Evolutionary conservation across 805 yeast species (phyloP).

Genomic region (Wickerhamiella kazuoi): DNA sequence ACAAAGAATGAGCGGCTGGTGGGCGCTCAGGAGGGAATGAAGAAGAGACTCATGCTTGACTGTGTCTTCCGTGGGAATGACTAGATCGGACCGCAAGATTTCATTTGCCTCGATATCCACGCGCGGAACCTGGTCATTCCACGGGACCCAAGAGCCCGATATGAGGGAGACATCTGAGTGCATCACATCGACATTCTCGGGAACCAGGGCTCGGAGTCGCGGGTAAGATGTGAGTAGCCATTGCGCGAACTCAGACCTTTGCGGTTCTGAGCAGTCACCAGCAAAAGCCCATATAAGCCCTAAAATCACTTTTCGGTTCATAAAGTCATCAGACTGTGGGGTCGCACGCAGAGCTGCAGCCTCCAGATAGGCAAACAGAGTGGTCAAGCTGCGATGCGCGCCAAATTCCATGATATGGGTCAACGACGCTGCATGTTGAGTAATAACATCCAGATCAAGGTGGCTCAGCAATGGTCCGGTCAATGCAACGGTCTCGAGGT

Average conservation of each 20-base stretch:
- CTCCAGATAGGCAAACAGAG: conserved; percentile 21
- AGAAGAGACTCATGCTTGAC: conserved; percentile 45
- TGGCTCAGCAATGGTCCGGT: background rate
- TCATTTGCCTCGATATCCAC: conserved; percentile 39
- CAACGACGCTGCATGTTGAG: conserved; percentile 17
- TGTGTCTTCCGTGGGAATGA: conserved; percentile 71
- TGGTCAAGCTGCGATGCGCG: conserved; percentile 22
- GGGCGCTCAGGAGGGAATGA: conserved; percentile 36
- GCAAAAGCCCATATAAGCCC: conserved; percentile 45
- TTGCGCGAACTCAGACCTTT: conserved; percentile 25
- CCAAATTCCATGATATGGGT: conserved; percentile 38
- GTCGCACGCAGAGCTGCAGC: conserved; percentile 5
- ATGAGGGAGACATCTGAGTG: conserved; percentile 23
- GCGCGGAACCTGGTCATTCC: conserved; percentile 26
- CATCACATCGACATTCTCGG: background rate
- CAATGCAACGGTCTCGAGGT: background rate
- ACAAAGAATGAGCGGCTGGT: conserved; percentile 50
- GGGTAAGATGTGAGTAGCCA: background rate
- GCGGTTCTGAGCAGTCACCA: conserved; percentile 33
- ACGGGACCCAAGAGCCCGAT: conserved; percentile 30
- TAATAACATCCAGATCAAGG: conserved; percentile 11
- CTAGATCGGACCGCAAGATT: conserved; percentile 40
- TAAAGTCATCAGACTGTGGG: conserved; percentile 12
- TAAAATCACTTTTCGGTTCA: conserved; percentile 13
- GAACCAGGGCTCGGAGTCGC: conserved; percentile 11